Base-by-base conservation (phyloP, 306 rosid genomes). In the Quillaja saponaria region DNA sequence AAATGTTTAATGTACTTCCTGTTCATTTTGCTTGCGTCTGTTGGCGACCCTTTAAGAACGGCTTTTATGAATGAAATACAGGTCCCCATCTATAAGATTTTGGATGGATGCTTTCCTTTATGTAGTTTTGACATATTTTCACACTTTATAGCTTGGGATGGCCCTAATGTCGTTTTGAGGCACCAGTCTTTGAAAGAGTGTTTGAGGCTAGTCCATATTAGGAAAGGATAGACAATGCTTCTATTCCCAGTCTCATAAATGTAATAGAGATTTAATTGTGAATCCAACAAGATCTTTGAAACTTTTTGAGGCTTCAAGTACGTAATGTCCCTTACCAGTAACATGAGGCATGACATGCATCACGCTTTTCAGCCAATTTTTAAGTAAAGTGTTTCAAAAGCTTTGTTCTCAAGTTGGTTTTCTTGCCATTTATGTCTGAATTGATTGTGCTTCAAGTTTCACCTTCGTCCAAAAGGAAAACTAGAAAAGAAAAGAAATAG, bases 281-380 rank as follows among this genome's bases (percentile, higher is more conserved):
- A 79, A 81, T 76, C 72, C 68, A 63, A 64, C 16, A 66, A 82
- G 81, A 82, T 82, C 86, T 73, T 65, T 31, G 3, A 69, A 67
- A 79, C 86, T 75, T 85, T 80, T 49, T 64, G 64, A 49, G 66
- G 33, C 64, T 50, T 66, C 71, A 37, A 80, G 78, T 78, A 73
- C 81, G 86, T 58, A 78, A 82, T 76, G 77, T 66, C 87, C 74
- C 55, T 71, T 73, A 71, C 59, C 72, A 76, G 87, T 64, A 80
- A 78, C 34, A 69, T 49, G 64, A 72, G 69, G 55, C 80, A 59
- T 51, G 44, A 20, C 46, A 66, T 67, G 44, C 66, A 61, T 67
- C 76, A 73, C 49, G 31, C 62, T 39, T 48, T 64, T 37, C 16
- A 16, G 20, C 69, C 74, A 11, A 20, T 67, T 69, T 68, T n/a